A percentile compares a stretch with the other conserved stretches of the same genome.
These are phyloP conservation scores for Solanum clarkiae DNA, from an alignment of 257 asterid species.

Conservation along the genomic window DNA sequence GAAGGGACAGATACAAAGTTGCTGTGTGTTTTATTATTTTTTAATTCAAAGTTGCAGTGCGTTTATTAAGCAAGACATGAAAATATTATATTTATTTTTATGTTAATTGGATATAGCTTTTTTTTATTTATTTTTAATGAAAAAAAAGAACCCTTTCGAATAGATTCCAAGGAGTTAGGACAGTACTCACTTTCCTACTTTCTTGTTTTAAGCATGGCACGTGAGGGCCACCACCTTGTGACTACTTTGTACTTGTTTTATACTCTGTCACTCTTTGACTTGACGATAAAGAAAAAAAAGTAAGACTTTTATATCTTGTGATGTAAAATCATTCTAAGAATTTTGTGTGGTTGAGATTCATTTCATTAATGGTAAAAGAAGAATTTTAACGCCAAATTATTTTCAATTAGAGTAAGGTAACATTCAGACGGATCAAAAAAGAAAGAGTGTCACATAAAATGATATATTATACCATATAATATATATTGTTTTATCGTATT, in stretches of 20 bases:
- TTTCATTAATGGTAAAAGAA: too few species aligned
- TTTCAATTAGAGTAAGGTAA: too few species aligned
- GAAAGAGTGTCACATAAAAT: too few species aligned
- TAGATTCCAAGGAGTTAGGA: background rate
- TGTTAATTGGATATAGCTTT: background rate
- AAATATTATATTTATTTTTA: background rate
- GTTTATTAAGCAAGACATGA: background rate
- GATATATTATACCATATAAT: too few species aligned
- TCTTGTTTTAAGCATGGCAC: background rate
- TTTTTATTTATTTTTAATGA: background rate
- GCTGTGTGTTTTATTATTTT: background rate
- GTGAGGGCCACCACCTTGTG: background rate
- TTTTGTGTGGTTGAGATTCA: too few species aligned
- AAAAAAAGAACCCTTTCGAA: background rate
- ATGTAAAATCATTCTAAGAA: too few species aligned
- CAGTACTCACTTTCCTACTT: background rate
- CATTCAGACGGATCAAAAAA: too few species aligned
- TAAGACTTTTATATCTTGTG: too few species aligned
- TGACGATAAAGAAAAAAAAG: too few species aligned
- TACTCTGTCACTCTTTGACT: too few species aligned
- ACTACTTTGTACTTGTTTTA: background rate
- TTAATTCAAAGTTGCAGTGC: background rate
- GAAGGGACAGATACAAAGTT: conserved; percentile 4
- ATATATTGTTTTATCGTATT: too few species aligned
- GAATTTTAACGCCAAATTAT: too few species aligned